A percentile compares a stretch with the other conserved stretches of the same genome.
phyloP scores from a whole-genome alignment of 2,329 filamentous ascomycete genomes.

The Colletotrichum liaoningense region DNA sequence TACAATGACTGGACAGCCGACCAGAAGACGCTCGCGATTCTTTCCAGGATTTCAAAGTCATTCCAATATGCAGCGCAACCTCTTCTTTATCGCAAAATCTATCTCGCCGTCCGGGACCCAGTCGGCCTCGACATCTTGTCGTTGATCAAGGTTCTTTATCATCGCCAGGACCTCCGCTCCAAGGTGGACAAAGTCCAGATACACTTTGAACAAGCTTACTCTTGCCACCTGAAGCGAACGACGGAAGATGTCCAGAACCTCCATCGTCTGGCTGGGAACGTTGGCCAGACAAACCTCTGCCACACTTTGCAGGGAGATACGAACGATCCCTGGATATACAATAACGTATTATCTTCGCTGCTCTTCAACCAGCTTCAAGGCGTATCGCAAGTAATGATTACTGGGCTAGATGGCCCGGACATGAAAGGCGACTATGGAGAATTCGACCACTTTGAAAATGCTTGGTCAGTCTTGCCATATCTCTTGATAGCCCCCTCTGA shows the following conservation, averaged over 20 bases:
- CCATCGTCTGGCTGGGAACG: neutral
- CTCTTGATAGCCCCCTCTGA: too few species aligned
- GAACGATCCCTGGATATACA: too few species aligned
- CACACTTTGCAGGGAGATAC: too few species aligned
- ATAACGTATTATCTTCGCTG: neutral
- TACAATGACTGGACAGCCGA: neutral
- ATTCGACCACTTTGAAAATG: too few species aligned
- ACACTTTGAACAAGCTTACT: neutral
- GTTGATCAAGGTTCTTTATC: neutral
- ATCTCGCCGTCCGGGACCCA: neutral
- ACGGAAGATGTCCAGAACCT: neutral
- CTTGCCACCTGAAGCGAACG: neutral
- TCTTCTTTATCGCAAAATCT: neutral
- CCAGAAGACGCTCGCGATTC: neutral
- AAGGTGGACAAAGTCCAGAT: neutral
- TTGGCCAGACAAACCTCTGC: neutral
- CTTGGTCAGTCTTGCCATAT: too few species aligned
- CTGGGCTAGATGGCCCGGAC: too few species aligned
- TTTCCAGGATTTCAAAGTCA: neutral
- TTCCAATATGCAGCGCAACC: neutral
- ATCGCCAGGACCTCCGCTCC: neutral
- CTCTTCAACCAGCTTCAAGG: too few species aligned
- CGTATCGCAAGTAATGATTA: too few species aligned
- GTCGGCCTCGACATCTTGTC: neutral
- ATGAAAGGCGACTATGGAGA: too few species aligned